Evolutionary conservation across 192 early-diverging fungal genomes (phyloP), one percentile per base, ranked within the genome.

Genomic region (Coemansia sp.): DNA sequence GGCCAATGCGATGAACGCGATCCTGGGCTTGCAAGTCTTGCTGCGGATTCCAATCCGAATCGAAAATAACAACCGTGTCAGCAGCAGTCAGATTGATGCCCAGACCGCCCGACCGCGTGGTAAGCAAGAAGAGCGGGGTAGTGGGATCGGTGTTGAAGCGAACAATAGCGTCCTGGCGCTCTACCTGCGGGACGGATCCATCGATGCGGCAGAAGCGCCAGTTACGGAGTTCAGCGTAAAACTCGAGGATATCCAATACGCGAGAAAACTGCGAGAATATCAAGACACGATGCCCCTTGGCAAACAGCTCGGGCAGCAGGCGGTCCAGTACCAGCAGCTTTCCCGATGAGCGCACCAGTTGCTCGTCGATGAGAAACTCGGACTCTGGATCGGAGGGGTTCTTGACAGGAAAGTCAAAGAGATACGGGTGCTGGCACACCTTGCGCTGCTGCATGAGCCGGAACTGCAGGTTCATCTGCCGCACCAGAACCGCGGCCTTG

Each of bases 11-110:
- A 72, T 99, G 97, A 2, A 92, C 95, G 39, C 97, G 90, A 76
- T 97, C 95, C 75, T 95, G 92, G 9, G 97, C 95, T 70, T 99
- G 95, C 59, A 98, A 72, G 72, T 98, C 97, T 76, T 91, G 91
- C 88, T 99, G 97, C n/a, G 95, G 97, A 67, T 99, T 99, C 94
- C 95, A 97, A 73, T 93, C 95, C 52, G 89, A 95, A 66, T 97
- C 97, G 73, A 93, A 97, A 55, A 99, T 90, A 45, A 99, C 85
- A 9, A 99, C 97, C 35, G 92, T 97, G 69, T 99, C 95, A 11
- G 97, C 97, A 0, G 93, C 90, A 3, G 97, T 96, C 65, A 99
- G 75, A 63, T 99, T 99, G 74, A 99, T 99, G 52, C 97, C 97
- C 25, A 99, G 78, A 12, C 97, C 97, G 60, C 97, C 97, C 12